phyloP scores from a whole-genome alignment of 78 protist species.

The Capsaspora owczarzaki region DNA sequence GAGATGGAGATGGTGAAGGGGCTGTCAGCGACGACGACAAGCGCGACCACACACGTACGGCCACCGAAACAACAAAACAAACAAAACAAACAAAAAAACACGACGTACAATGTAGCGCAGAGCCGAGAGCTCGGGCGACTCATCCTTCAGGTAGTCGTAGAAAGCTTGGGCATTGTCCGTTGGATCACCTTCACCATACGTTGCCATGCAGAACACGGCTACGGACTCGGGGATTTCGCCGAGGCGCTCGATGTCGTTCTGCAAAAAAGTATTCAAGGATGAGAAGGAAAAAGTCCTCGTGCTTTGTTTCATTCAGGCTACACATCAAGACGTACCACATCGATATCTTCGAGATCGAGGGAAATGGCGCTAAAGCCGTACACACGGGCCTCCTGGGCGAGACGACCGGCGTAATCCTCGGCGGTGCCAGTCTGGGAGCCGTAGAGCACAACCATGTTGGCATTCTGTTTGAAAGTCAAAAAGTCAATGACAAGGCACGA shows the following conservation, averaged over 20 bases:
- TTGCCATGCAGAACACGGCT: slow-evolving; percentile 58
- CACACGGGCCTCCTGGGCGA: slow-evolving; percentile 54
- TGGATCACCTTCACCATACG: slow-evolving; percentile 90
- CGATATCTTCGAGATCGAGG: slow-evolving; percentile 48
- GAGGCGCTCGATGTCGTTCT: neutral
- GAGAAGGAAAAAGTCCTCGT: too few species aligned
- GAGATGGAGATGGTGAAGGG: too few species aligned
- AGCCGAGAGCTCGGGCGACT: slow-evolving; percentile 20
- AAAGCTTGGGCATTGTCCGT: slow-evolving; percentile 77
- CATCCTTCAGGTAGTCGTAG: slow-evolving; percentile 31
- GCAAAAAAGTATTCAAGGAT: too few species aligned
- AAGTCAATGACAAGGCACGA: too few species aligned
- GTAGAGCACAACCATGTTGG: slow-evolving; percentile 36
- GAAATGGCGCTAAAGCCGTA: slow-evolving; percentile 45
- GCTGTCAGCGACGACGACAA: too few species aligned
- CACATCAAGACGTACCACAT: slow-evolving; percentile 32
- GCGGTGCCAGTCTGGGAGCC: slow-evolving; percentile 85
- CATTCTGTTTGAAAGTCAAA: neutral
- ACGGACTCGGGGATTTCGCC: neutral
- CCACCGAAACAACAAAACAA: neutral
- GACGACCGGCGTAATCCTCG: slow-evolving; percentile 56
- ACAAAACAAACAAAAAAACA: neutral
- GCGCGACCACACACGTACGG: too few species aligned
- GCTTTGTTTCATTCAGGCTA: too few species aligned
- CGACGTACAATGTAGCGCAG: slow-evolving; percentile 36